Evolutionary conservation across 495 filamentous ascomycete species (phyloP), one percentile per base, ranked within the genome.

Genomic region (Astrocystis sublimbata): DNA sequence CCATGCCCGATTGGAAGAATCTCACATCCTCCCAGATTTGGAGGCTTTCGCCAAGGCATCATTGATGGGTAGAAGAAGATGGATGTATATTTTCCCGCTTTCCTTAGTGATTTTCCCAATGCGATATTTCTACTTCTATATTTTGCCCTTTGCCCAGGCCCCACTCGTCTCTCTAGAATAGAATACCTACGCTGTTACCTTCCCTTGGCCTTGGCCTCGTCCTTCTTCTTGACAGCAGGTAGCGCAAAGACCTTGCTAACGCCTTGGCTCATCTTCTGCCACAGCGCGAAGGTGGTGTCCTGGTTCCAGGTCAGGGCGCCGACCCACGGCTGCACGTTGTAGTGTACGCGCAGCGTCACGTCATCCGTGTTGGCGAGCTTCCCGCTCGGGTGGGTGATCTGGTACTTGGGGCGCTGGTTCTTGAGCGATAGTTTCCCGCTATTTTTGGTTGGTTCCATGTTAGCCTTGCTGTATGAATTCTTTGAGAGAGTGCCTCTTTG

Each of bases 271-370:
- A 91, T 65, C 66, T 79, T 73, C 73, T 85, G 74, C 92, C 91
- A 86, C 47, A 76, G 60, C 62, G 91, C 84, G 69, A 81, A 65
- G 69, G 88, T 81, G 71, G 71, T 61, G 70, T 72, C 81, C 68
- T 76, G 78, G 72, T 85, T 85, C 93, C 93, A 97, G 28, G 86
- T 86, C 77, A 98, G 74, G 23, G 88, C 78, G 21, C 94, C 94
- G 21, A 98, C 92, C 92, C 93, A 97, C 35, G 94, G 94, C 84
- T 98, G 94, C 62, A 97, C 90, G 81, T 97, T 97, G 87, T 93
- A 98, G 59, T 91, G 86, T 41, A 97, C 81, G 56, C 83, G 81
- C 50, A 98, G 77, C 31, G 85, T 88, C 58, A 92, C 91, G 77
- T 96, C 89, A 40, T 78, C 75, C 21, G 76, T 77, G 66, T 85